Percentiles rank a stretch among this genome's conserved stretches.
phyloP scores from a whole-genome alignment of 2,329 filamentous ascomycete genomes.

The Cephalotrichum gorgonifer region DNA sequence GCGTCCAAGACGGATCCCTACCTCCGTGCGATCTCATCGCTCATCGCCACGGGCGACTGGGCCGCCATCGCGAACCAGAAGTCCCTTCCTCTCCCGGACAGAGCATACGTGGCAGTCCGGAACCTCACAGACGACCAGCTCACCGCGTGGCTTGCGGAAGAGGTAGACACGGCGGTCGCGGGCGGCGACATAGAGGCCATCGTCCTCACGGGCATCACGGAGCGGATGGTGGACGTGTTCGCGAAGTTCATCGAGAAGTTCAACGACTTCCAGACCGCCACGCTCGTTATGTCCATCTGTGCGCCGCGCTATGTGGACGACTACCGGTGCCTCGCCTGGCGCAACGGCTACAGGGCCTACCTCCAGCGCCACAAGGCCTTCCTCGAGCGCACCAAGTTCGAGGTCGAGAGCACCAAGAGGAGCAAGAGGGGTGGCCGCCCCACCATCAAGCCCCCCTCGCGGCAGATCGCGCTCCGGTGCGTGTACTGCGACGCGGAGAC shows the following conservation, averaged over 20 bases:
- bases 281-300: slow-evolving; percentile 63
- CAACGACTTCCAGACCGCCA: slow-evolving; percentile 69
- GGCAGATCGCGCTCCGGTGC: slow-evolving; percentile 67
- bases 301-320: slow-evolving; percentile 70
- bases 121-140: slow-evolving; percentile 53
- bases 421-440: slow-evolving; percentile 53
- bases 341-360: slow-evolving; percentile 59
- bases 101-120: slow-evolving; percentile 61
- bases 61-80: slow-evolving; percentile 60
- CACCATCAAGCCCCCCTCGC: slow-evolving; percentile 52
- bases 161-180: slow-evolving; percentile 48
- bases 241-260: slow-evolving; percentile 67
- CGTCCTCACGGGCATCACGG: slow-evolving; percentile 66
- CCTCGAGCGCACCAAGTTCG: slow-evolving; percentile 66
- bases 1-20: slow-evolving; percentile 65
- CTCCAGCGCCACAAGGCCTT: slow-evolving; percentile 65
- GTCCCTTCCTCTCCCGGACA: slow-evolving; percentile 64
- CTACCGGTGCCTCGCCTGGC: slow-evolving; percentile 64
- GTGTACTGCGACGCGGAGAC: slow-evolving; percentile 61
- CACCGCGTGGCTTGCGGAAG: slow-evolving; percentile 56
- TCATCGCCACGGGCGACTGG: slow-evolving; percentile 72
- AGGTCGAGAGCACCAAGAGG: slow-evolving; percentile 63
- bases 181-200: slow-evolving; percentile 62
- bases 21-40: slow-evolving; percentile 66
- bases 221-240: slow-evolving; percentile 62